These are phyloP conservation scores for Glonium stellatum DNA, from an alignment of 495 filamentous ascomycete genomes.

Conservation along the genomic window DNA sequence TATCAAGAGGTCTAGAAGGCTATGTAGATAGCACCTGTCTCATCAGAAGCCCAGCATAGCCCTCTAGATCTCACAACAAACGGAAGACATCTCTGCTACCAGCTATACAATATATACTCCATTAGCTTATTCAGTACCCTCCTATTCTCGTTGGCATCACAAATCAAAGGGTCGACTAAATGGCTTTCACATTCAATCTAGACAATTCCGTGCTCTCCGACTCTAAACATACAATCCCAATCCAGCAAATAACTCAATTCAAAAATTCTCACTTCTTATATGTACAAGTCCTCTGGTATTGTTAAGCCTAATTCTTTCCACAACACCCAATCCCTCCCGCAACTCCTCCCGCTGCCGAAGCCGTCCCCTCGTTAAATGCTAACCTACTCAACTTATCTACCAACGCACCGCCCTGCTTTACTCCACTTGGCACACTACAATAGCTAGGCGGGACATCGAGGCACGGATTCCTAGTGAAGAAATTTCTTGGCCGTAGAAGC, in stretches of 20 bases:
- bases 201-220: neutral
- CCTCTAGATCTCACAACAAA: neutral
- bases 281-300: neutral
- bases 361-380: constrained; percentile 32
- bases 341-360: neutral
- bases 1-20: too few relatives aligned
- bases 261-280: neutral
- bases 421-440: constrained; percentile 58
- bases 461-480: constrained; percentile 79
- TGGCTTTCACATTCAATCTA: neutral
- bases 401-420: constrained; percentile 35
- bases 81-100: neutral
- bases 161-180: neutral
- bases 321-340: constrained; percentile 7
- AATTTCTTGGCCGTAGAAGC: constrained; percentile 76
- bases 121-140: neutral
- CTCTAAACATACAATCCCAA: neutral
- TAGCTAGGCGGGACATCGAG: constrained; percentile 83
- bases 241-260: neutral
- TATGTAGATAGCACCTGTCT: neutral
- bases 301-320: neutral
- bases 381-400: constrained; percentile 29
- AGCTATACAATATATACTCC: neutral
- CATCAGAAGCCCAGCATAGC: neutral
- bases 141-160: neutral